Evolutionary conservation across 805 yeast genomes (phyloP).

Genomic region (Wickerhamomyces ciferrii): DNA sequence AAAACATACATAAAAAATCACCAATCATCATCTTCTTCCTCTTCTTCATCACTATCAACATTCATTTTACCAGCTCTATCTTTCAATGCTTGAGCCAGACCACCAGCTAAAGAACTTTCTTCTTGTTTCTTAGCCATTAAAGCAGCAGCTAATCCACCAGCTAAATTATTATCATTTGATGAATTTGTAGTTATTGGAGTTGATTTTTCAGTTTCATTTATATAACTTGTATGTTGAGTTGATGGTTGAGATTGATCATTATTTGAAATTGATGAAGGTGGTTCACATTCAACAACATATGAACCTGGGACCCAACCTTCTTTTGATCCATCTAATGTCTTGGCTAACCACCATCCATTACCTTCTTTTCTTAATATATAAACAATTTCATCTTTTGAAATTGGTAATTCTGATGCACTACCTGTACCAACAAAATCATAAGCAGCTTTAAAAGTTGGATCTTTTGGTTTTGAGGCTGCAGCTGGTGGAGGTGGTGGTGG

Average conservation of each 20-base stretch:
- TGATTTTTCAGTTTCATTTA: conserved; percentile 3
- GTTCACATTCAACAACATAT: conserved; percentile 62
- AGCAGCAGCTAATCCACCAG: conserved; percentile 65
- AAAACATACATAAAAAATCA: conserved; percentile 36
- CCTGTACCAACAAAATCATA: conserved; percentile 89
- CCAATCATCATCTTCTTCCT: conserved; percentile 75
- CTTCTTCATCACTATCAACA: conserved; percentile 60
- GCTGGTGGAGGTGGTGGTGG: conserved; percentile 81
- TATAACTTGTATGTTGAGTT: conserved; percentile 3
- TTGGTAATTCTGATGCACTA: conserved; percentile 73
- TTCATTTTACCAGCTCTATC: conserved; percentile 66
- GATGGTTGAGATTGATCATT: conserved; percentile 25
- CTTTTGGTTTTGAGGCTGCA: conserved; percentile 51
- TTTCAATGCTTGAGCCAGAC: conserved; percentile 82
- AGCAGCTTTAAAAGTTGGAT: conserved; percentile 78
- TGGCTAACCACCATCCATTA: conserved; percentile 94
- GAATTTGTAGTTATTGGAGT: conserved; percentile 14
- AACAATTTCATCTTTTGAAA: conserved; percentile 70
- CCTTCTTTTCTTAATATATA: conserved; percentile 67
- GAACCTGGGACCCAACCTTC: conserved; percentile 99
- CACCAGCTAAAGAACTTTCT: conserved; percentile 67
- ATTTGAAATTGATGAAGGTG: no score
- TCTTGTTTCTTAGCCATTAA: conserved; percentile 57
- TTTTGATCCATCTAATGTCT: conserved; percentile 61
- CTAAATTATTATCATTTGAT: conserved; percentile 25